Percentiles rank a stretch among this genome's conserved stretches.
Evolutionary conservation across 2,329 filamentous ascomycete species (phyloP).

Genomic region (Fusarium brachygibbosum): DNA sequence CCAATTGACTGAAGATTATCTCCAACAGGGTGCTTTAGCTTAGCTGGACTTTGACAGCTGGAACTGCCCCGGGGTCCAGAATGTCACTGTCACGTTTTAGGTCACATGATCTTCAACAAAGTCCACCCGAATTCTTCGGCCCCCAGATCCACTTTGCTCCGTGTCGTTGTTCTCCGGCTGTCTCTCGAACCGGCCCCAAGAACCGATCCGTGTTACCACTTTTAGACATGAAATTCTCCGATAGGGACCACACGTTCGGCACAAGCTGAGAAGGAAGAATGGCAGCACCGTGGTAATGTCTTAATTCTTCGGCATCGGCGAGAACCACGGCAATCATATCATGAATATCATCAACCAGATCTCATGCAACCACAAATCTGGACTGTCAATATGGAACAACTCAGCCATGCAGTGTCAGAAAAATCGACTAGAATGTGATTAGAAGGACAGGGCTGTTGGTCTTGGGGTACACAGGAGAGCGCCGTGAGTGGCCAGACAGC

Average conservation of each 20-base stretch:
- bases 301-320: constrained; percentile 25
- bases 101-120: constrained; percentile 35
- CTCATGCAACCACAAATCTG: constrained; percentile 39
- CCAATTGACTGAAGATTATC: constrained; percentile 9
- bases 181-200: not conserved
- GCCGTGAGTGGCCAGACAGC: constrained; percentile 32
- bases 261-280: not conserved
- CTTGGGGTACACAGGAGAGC: constrained; percentile 35
- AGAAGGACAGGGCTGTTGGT: constrained; percentile 19
- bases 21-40: constrained; percentile 31
- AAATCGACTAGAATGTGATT: constrained; percentile 26
- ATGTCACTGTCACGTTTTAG: constrained; percentile 31
- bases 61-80: constrained; percentile 17
- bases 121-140: constrained; percentile 18
- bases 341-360: constrained; percentile 32
- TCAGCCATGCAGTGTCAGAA: constrained; percentile 1
- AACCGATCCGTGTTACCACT: constrained; percentile 9
- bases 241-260: constrained; percentile 2
- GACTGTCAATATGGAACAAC: constrained; percentile 34
- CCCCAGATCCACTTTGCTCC: constrained; percentile 26
- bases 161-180: not conserved
- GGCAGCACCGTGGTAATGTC: not conserved
- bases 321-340: constrained; percentile 29
- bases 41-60: constrained; percentile 40
- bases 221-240: constrained; percentile 21